These are phyloP conservation scores for Lignosus rhinocerotis DNA, from an alignment of 1,284 basidiomycete species.

Conservation along the genomic window DNA sequence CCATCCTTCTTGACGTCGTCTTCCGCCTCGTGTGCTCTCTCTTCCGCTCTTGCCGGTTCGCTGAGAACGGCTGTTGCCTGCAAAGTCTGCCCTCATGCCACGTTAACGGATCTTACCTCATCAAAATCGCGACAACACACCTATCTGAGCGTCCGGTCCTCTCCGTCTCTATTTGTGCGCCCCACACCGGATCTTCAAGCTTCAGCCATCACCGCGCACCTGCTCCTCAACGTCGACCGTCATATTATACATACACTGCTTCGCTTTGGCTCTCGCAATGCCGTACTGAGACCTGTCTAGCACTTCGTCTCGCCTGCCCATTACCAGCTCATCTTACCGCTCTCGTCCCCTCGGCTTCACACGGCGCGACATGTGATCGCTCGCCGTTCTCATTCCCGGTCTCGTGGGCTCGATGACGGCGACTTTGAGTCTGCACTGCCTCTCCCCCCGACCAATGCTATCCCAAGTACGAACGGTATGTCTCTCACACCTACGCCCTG, in stretches of 20 bases:
- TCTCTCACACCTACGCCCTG: slow-evolving; percentile 2
- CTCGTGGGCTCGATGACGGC: slow-evolving; percentile 15
- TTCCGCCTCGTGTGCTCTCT: slow-evolving; percentile 12
- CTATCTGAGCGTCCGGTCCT: neutral
- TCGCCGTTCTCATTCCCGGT: slow-evolving; percentile 7
- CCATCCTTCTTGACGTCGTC: slow-evolving; percentile 8
- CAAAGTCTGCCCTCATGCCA: neutral
- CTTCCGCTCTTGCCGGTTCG: slow-evolving; percentile 4
- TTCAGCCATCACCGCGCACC: neutral
- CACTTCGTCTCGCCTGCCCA: neutral
- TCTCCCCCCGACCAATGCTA: neutral
- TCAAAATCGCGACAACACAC: neutral
- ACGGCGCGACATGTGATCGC: slow-evolving; percentile 17
- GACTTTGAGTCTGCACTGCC: slow-evolving; percentile 10
- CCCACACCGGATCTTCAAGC: slow-evolving; percentile 8
- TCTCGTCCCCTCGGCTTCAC: slow-evolving; percentile 10
- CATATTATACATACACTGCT: neutral
- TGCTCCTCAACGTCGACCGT: neutral
- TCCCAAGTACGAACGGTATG: neutral
- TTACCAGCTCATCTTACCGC: slow-evolving; percentile 6
- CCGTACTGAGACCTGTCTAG: slow-evolving; percentile 3
- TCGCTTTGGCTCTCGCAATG: slow-evolving; percentile 2
- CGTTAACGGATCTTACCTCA: neutral
- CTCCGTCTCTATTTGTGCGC: neutral
- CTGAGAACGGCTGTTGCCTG: neutral